These are phyloP conservation scores for Penstemon eatonii DNA, from an alignment of 257 asterid species.

Conservation along the genomic window DNA sequence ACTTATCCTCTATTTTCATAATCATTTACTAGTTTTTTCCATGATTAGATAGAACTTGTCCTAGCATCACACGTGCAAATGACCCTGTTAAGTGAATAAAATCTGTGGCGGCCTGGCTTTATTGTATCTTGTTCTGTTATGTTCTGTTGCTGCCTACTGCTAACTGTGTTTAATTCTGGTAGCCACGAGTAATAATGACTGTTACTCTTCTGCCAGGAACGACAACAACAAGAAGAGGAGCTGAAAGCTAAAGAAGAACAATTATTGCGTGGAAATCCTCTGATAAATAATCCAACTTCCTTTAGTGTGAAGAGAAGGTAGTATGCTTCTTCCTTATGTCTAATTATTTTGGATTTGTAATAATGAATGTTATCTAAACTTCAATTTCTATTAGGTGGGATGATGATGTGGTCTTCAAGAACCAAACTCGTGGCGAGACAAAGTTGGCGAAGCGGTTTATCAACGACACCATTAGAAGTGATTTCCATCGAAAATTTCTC, in stretches of 20 bases:
- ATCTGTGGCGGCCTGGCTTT: background rate
- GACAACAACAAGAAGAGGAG: conserved; percentile 67
- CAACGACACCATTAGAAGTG: conserved; percentile 89
- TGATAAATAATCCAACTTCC: conserved; percentile 66
- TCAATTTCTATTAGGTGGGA: conserved; percentile 67
- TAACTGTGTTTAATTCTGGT: background rate
- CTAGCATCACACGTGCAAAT: background rate
- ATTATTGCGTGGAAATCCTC: conserved; percentile 80
- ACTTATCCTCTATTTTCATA: background rate
- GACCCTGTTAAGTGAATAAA: background rate
- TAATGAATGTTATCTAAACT: background rate
- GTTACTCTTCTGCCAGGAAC: conserved; percentile 51
- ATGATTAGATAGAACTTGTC: background rate
- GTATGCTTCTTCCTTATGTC: background rate
- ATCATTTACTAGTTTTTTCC: background rate
- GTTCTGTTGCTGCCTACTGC: background rate
- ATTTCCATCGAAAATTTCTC: conserved; percentile 77
- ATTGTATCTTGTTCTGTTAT: background rate
- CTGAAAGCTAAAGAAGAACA: conserved; percentile 85
- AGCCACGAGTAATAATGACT: conserved; percentile 14
- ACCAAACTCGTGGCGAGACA: conserved; percentile 88
- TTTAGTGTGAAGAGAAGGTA: conserved; percentile 87
- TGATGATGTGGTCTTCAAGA: conserved; percentile 97
- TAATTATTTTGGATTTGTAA: background rate
- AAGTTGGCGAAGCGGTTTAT: conserved; percentile 77